Conservation (phyloP, 495 filamentous ascomycete species). For the Daldinia vernicosa region DNA sequence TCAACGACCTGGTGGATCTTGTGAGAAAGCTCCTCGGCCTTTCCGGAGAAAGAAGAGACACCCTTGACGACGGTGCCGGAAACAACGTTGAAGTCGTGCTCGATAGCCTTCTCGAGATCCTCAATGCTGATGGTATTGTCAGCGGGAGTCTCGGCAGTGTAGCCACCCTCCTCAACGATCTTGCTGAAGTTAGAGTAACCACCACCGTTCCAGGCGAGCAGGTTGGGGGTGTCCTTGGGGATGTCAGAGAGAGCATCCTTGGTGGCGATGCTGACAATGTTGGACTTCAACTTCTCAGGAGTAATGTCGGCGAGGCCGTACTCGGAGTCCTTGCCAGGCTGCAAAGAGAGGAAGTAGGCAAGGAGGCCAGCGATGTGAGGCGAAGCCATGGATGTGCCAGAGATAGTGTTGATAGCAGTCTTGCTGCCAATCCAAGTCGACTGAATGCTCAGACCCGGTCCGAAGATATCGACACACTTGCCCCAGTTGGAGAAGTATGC, state of each 20-base stretch:
- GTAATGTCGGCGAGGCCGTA: constrained; percentile 90
- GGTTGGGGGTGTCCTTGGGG: constrained; percentile 79
- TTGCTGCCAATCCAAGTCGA: constrained; percentile 98
- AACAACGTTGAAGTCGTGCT: constrained; percentile 64
- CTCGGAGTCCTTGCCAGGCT: constrained; percentile 85
- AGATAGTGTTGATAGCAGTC: constrained; percentile 96
- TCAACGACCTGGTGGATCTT: constrained; percentile 66
- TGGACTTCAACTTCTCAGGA: constrained; percentile 91
- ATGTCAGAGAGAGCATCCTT: constrained; percentile 82
- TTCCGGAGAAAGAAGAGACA: constrained; percentile 54
- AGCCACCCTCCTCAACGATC: constrained; percentile 78
- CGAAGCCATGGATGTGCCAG: constrained; percentile 98
- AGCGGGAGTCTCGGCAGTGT: constrained; percentile 51
- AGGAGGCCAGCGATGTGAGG: constrained; percentile 96
- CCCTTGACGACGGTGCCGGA: constrained; percentile 62
- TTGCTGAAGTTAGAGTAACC: constrained; percentile 88
- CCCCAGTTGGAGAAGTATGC: constrained; percentile 99
- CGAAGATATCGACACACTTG: constrained; percentile 99
- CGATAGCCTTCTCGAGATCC: constrained; percentile 69
- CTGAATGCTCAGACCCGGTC: constrained; percentile 93
- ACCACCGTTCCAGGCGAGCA: constrained; percentile 99
- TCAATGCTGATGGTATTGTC: constrained; percentile 54
- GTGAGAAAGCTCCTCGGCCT: constrained; percentile 59
- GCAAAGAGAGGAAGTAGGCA: constrained; percentile 97
- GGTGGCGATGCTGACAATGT: constrained; percentile 85